Conservation (phyloP, 2,329 filamentous ascomycete species). For the Penicillium aurantiogriseum region DNA sequence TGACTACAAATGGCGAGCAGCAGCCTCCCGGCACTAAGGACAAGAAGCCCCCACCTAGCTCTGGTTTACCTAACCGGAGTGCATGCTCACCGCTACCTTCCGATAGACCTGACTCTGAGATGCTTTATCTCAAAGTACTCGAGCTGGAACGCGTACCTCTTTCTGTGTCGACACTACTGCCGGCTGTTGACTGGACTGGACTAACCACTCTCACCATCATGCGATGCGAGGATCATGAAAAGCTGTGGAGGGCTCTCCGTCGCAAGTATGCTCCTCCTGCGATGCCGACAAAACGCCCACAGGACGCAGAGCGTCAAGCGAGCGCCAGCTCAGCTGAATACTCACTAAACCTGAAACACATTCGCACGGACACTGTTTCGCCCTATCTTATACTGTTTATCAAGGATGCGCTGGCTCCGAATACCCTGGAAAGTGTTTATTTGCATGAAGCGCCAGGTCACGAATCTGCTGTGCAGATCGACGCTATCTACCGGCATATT, state of each 20-base stretch:
- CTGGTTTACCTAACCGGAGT: background rate
- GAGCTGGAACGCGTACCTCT: constrained; percentile 73
- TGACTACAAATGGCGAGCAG: background rate
- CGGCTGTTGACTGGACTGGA: constrained; percentile 71
- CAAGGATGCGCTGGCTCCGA: constrained; percentile 73
- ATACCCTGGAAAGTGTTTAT: constrained; percentile 76
- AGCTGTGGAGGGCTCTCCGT: constrained; percentile 70
- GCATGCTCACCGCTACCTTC: constrained; percentile 1
- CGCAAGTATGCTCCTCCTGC: constrained; percentile 56
- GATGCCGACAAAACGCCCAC: constrained; percentile 10
- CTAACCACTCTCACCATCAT: constrained; percentile 72
- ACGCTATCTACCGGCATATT: constrained; percentile 68
- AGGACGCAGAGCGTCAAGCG: constrained; percentile 5
- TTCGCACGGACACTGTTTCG: constrained; percentile 73
- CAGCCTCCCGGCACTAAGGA: background rate
- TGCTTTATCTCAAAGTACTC: constrained; percentile 65
- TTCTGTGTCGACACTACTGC: constrained; percentile 68
- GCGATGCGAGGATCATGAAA: constrained; percentile 69
- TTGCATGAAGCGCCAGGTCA: constrained; percentile 64
- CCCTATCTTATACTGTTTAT: constrained; percentile 69
- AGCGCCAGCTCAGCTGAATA: constrained; percentile 48
- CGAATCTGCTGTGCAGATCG: constrained; percentile 62
- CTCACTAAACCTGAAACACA: constrained; percentile 65
- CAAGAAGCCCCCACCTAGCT: background rate
- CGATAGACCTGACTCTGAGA: constrained; percentile 34